Base-by-base conservation (phyloP, 352 stramenopile species). In the Phytophthora europaea region DNA sequence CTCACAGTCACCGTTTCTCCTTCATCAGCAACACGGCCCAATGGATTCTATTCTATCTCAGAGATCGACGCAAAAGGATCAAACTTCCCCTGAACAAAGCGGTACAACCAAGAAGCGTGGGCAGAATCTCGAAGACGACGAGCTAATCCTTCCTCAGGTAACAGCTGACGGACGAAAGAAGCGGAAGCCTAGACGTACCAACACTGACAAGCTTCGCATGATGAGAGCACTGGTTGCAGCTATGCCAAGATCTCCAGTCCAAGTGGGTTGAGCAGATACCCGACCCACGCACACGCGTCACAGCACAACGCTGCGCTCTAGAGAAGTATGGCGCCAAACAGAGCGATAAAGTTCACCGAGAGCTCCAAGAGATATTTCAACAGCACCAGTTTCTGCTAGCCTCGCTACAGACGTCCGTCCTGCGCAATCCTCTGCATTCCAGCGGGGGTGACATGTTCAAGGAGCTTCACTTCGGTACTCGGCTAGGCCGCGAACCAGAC, bases 261-360 rank as follows among this genome's bases (percentile, higher is more conserved):
- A 72, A 72, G 18, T 81, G 75, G 75, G 22, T 40, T 4, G 15
- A 64, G 8, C 20, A 76, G 15, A 57, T 79, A 13, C 70, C 71
- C 0, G 66, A 81, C 13, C 18, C 36, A 12, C 38, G n/a, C 8
- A 34, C 45, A 43, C 23, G 20, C 18, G 50, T 43, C 9, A 52
- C 20, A 16, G 45, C 18, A 22, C 45, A 52, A 26, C 45, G 45
- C 45, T 52, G 45, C 6, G 45, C 45, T 23, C 3, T 23, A 6
- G 45, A 52, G 20, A 52, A 52, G 20, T 52, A 28, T 12, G n/a
- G 3, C 7, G 45, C 45, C 6, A 3, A 28, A 4, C 45, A 15
- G 45, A 52, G 45, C 8, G 45, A 52, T 18, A 26, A 22, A 22
- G n/a, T 12, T 1, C 20, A 26, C n/a, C 45, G 20, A 26, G 8